phyloP scores from a whole-genome alignment of 1,139 yeast genomes.

The Hansenula sp. region DNA sequence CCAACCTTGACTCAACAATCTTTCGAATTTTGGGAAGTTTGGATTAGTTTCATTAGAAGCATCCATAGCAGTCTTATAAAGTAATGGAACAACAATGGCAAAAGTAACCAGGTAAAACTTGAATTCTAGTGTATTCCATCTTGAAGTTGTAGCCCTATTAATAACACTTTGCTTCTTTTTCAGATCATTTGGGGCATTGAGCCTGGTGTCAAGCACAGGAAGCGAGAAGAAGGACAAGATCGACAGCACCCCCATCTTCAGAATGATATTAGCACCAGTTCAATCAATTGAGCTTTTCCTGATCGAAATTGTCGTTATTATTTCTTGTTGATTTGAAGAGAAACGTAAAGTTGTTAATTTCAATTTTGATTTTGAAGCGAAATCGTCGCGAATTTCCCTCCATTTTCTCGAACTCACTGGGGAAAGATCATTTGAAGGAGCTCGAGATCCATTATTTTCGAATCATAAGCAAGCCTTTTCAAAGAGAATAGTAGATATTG shows the following conservation, averaged over 20 bases:
- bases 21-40: constrained; percentile 64
- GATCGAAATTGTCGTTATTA: no score
- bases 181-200: constrained; percentile 49
- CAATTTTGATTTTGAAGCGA: no score
- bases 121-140: constrained; percentile 78
- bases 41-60: constrained; percentile 76
- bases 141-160: constrained; percentile 46
- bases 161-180: constrained; percentile 39
- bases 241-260: not conserved
- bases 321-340: no score
- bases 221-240: constrained; percentile 51
- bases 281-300: no score
- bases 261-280: no score
- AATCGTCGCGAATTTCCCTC: no score
- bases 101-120: constrained; percentile 61
- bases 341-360: no score
- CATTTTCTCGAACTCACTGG: no score
- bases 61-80: constrained; percentile 77
- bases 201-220: constrained; percentile 74
- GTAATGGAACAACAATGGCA: constrained; percentile 68
- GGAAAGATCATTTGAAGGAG: no score
- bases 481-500: no score
- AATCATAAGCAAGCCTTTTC: no score
- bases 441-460: no score
- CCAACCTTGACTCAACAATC: constrained; percentile 69